Conservation (phyloP, 2,329 filamentous ascomycete genomes). For the Fusarium brevicatenulatum region DNA sequence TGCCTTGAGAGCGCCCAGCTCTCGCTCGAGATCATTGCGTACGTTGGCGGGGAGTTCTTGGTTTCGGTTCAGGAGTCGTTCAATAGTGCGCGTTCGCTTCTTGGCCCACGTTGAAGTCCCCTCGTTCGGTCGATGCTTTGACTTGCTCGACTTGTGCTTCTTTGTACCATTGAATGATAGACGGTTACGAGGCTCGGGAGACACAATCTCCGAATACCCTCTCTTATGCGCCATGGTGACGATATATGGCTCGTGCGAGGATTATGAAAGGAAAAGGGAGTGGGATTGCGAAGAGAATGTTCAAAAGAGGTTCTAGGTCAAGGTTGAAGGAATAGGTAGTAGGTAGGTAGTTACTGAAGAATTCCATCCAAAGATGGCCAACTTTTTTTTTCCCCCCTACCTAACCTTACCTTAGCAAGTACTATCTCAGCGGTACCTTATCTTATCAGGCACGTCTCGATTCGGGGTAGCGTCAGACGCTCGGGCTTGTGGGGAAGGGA, state of each 20-base stretch:
- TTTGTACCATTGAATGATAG: constrained; percentile 39
- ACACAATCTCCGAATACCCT: constrained; percentile 44
- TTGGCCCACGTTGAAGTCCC: constrained; percentile 70
- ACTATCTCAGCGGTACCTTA: too few species aligned
- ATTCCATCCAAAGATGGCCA: constrained; percentile 5
- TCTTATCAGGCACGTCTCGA: constrained; percentile 41
- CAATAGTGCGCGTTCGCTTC: constrained; percentile 76
- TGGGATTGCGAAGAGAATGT: background rate
- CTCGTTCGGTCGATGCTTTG: constrained; percentile 56
- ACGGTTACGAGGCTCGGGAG: constrained; percentile 37
- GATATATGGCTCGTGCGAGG: too few species aligned
- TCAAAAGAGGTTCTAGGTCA: background rate
- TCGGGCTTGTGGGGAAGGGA: constrained; percentile 28
- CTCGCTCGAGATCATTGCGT: constrained; percentile 75
- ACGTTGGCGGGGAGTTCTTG: constrained; percentile 74
- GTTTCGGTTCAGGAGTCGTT: constrained; percentile 70
- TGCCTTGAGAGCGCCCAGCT: constrained; percentile 72
- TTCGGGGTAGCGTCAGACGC: constrained; percentile 25
- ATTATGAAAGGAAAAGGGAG: background rate
- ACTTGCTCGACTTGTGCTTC: constrained; percentile 49
- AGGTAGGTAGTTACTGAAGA: background rate
- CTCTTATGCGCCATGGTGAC: constrained; percentile 48
- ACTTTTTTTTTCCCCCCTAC: constrained; percentile 37
- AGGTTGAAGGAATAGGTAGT: background rate
- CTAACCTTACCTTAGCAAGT: too few species aligned